Evolutionary conservation across 1,139 yeast species (phyloP).

Genomic region (Debaryomycetaceae sp.): DNA sequence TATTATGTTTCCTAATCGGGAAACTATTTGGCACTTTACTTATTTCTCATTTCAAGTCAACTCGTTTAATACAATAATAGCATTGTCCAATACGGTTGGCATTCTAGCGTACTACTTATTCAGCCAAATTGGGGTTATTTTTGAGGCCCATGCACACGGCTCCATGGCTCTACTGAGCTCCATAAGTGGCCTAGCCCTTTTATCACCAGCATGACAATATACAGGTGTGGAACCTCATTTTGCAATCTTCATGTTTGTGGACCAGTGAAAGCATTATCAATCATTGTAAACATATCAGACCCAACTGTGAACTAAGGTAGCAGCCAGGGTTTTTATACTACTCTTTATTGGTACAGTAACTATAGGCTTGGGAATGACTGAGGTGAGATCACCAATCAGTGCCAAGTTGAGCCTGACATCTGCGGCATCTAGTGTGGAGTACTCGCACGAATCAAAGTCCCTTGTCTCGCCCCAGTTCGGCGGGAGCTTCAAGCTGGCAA

Average conservation of each 20-base stretch:
- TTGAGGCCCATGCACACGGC: background rate
- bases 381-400: background rate
- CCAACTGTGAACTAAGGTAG: background rate
- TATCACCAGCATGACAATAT: background rate
- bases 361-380: background rate
- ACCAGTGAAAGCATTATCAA: background rate
- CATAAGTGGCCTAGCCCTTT: background rate
- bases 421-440: background rate
- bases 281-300: background rate
- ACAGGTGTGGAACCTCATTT: background rate
- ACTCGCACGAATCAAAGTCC: background rate
- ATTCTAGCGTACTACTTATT: background rate
- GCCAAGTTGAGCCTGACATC: background rate
- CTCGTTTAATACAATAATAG: background rate
- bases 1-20: constrained; percentile 9
- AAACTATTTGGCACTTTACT: background rate
- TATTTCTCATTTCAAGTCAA: background rate
- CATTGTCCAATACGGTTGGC: background rate
- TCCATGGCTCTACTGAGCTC: background rate
- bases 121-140: background rate
- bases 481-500: background rate
- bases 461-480: background rate
- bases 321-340: background rate
- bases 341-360: background rate
- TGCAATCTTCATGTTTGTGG: background rate